Percentiles rank a stretch among this genome's conserved stretches.
These are phyloP conservation scores for Cytospora piceae DNA, from an alignment of 2,329 filamentous ascomycete genomes.

Conservation along the genomic window DNA sequence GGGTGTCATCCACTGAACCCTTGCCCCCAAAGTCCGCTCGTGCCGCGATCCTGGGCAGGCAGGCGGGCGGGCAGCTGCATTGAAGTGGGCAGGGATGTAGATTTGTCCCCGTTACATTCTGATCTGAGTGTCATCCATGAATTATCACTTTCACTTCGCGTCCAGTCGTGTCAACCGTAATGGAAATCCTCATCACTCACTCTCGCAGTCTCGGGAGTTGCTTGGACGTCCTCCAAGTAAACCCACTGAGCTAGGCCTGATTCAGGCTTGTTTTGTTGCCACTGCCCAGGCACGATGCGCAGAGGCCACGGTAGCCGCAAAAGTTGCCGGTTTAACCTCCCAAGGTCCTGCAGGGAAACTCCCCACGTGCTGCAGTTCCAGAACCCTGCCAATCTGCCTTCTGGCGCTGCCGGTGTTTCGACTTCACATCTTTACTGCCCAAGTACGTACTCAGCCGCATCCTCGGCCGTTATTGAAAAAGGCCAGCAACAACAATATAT, in stretches of 20 bases:
- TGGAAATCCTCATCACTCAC: background rate
- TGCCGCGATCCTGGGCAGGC: too few species aligned
- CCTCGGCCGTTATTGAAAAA: slow-evolving; percentile 15
- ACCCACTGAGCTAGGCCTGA: background rate
- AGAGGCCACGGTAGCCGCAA: slow-evolving; percentile 31
- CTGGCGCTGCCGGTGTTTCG: background rate
- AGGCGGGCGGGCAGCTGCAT: background rate
- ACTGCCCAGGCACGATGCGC: background rate
- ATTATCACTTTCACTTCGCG: too few species aligned
- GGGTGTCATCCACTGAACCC: too few species aligned
- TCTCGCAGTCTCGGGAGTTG: background rate
- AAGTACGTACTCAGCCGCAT: background rate
- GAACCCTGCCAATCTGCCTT: background rate
- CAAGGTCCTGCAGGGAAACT: slow-evolving; percentile 9
- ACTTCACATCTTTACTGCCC: slow-evolving; percentile 16
- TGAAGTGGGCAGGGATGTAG: slow-evolving; percentile 12
- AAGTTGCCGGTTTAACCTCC: background rate
- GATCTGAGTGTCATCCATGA: too few species aligned
- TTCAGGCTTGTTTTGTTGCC: background rate
- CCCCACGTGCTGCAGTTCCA: slow-evolving; percentile 4
- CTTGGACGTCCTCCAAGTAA: background rate
- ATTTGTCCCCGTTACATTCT: background rate
- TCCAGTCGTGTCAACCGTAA: too few species aligned
- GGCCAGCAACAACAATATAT: slow-evolving; percentile 22
- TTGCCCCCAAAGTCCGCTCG: too few species aligned